Evolutionary conservation across 148 eudicot species (phyloP), one percentile per base, ranked within the genome.

Genomic region (Rhododendron williamsianum): DNA sequence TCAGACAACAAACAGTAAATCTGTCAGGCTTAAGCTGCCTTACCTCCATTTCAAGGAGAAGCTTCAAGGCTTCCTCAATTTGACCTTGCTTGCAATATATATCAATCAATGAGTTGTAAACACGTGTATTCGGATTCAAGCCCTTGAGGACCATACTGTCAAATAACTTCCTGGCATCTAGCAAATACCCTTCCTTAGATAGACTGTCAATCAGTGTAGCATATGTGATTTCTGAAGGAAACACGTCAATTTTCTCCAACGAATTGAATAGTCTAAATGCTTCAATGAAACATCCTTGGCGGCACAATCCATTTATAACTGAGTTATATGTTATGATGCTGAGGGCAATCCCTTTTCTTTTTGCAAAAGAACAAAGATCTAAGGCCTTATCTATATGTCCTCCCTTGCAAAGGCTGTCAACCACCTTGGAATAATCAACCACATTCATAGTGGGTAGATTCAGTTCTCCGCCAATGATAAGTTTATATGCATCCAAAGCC

Each of bases 251-350:
- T 83, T 84, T 92, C 82, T 95, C 99, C 82, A 97, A 85, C 30
- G 99, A 91, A 89, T 97, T 94, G 87, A 95, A 94, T 43, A 97
- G 80, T 90, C 99, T 91, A 88, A 97, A 93, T 54, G 99, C 98
- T 90, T 97, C 95, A 82, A 97, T 88, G 80, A 97, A 91, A 85
- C 98, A 97, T 58, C 96, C 92, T 78, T 97, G 95, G 79, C 87
- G 89, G 91, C 98, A 95, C 81, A 97, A 87, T 51, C 95, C 98
- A 84, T 94, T 91, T 80, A 97, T 91, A 71, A 97, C 87, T 63
- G 93, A 87, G 89, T 97, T 94, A 87, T 95, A 97, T 3, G 93
- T 88, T 51, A 95, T 90, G 76, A 97, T 92, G 87, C 87, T 90
- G 81, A 94, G 92, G n/a, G 73, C 27, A 81, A 92, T 87, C 74